Conservation (phyloP, 1,284 basidiomycete species). For the Nidula niveotomentosa region DNA sequence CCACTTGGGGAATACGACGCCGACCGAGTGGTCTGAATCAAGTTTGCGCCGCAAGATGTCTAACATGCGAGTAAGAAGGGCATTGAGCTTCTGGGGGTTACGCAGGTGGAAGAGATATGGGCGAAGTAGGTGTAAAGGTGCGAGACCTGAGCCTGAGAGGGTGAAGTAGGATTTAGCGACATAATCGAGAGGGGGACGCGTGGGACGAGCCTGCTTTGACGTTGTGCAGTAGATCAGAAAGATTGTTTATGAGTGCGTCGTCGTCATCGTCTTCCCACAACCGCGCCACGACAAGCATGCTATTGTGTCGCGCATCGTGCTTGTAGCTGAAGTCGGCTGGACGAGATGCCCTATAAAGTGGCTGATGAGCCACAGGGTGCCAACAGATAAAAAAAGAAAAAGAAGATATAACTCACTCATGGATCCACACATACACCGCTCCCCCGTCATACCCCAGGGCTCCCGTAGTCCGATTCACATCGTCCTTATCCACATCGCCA, state of each 20-base stretch:
- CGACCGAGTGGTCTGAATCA: conserved; percentile 29
- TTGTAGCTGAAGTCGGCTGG: conserved; percentile 79
- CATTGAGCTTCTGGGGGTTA: conserved; percentile 30
- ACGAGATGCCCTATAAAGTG: conserved; percentile 42
- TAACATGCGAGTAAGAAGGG: conserved; percentile 47
- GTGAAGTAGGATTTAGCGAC: neutral
- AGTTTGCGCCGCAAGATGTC: conserved; percentile 33
- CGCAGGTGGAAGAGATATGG: conserved; percentile 51
- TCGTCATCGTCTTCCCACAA: conserved; percentile 44
- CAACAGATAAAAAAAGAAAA: conserved; percentile 6
- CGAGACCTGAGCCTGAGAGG: conserved; percentile 38
- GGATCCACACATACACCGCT: conserved; percentile 58
- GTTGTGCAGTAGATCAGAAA: conserved; percentile 32
- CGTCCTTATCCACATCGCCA: conserved; percentile 35
- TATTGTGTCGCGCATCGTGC: conserved; percentile 69
- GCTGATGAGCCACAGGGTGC: conserved; percentile 6
- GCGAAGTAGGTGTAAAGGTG: conserved; percentile 54
- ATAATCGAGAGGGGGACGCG: neutral
- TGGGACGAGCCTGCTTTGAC: conserved; percentile 28
- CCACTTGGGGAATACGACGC: conserved; percentile 28
- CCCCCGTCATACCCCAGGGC: conserved; percentile 51
- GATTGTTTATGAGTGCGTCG: conserved; percentile 33
- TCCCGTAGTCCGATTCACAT: conserved; percentile 60
- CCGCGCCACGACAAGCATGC: conserved; percentile 54
- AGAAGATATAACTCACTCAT: conserved; percentile 52